phyloP scores from a whole-genome alignment of 805 yeast species.

The Jamesozyma rosinii region DNA sequence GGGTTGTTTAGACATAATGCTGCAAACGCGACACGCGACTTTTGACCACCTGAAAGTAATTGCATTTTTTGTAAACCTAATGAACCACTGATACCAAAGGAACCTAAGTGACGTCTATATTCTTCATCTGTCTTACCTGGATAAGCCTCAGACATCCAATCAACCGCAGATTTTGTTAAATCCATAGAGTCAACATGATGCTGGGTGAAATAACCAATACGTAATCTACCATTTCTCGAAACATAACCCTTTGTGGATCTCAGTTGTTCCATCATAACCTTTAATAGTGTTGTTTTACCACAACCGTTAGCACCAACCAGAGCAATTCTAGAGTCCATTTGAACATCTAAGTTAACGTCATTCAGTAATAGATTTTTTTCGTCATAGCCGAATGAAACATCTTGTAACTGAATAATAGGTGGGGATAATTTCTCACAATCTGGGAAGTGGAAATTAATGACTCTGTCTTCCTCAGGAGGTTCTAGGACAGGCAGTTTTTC shows the following conservation, averaged over 20 bases:
- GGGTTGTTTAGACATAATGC: conserved; percentile 85
- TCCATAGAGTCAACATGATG: conserved; percentile 99
- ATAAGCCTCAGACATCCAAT: conserved; percentile 82
- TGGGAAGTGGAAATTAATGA: conserved; percentile 80
- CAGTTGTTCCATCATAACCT: conserved; percentile 70
- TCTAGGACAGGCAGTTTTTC: conserved; percentile 90
- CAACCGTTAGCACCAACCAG: conserved; percentile 98
- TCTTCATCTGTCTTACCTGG: conserved; percentile 96
- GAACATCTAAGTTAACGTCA: conserved; percentile 81
- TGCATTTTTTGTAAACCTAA: conserved; percentile 86
- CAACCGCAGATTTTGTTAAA: conserved; percentile 70
- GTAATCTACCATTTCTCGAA: conserved; percentile 70
- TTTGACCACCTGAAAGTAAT: conserved; percentile 92
- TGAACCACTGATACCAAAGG: conserved; percentile 94
- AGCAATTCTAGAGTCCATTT: conserved; percentile 90
- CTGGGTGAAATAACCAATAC: conserved; percentile 96
- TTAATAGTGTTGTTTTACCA: conserved; percentile 93
- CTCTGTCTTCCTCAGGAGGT: conserved; percentile 88
- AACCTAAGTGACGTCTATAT: conserved; percentile 90
- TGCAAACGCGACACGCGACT: conserved; percentile 96
- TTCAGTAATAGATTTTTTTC: conserved; percentile 55
- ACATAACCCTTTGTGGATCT: conserved; percentile 72
- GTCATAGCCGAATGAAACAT: conserved; percentile 77
- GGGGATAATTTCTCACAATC: conserved; percentile 91
- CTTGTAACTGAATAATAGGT: conserved; percentile 81